phyloP scores from a whole-genome alignment of 495 filamentous ascomycete genomes.

The Opeltia flavorubescens region DNA sequence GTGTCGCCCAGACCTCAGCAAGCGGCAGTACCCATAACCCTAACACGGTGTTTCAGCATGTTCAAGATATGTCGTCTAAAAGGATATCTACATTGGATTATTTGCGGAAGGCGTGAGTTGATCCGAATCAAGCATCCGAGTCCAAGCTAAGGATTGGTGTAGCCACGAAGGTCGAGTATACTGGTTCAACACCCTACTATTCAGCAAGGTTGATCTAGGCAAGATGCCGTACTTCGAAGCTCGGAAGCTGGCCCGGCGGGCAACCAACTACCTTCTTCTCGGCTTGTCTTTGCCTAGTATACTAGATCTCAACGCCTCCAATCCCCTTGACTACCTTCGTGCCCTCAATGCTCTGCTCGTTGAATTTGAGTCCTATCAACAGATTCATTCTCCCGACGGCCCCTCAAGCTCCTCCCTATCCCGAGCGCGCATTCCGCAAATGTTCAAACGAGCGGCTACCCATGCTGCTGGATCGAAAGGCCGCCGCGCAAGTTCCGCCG shows the following conservation, averaged over 20 bases:
- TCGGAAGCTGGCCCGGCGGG: slow-evolving; percentile 67
- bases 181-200: slow-evolving; percentile 95
- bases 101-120: slow-evolving; percentile 72
- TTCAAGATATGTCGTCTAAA: slow-evolving; percentile 81
- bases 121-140: slow-evolving; percentile 5
- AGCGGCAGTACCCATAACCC: slow-evolving; percentile 44
- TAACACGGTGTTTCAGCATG: slow-evolving; percentile 59
- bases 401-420: slow-evolving; percentile 54
- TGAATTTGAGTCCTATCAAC: slow-evolving; percentile 89
- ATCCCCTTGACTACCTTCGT: slow-evolving; percentile 69
- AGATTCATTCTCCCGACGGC: slow-evolving; percentile 66
- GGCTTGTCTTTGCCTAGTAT: slow-evolving; percentile 82
- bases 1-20: slow-evolving; percentile 7
- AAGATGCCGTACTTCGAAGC: slow-evolving; percentile 75
- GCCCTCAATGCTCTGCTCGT: slow-evolving; percentile 71
- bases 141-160: slow-evolving; percentile 9
- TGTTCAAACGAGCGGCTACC: slow-evolving; percentile 61
- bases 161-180: slow-evolving; percentile 89
- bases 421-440: slow-evolving; percentile 65
- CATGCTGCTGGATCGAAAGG: slow-evolving; percentile 46
- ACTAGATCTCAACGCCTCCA: slow-evolving; percentile 68
- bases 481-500: slow-evolving; percentile 57
- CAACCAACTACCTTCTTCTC: slow-evolving; percentile 85
- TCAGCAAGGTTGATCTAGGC: slow-evolving; percentile 65
- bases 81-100: slow-evolving; percentile 94